Base-by-base conservation (phyloP, 768 basidiomycete genomes). In the Suillus brevipes region DNA sequence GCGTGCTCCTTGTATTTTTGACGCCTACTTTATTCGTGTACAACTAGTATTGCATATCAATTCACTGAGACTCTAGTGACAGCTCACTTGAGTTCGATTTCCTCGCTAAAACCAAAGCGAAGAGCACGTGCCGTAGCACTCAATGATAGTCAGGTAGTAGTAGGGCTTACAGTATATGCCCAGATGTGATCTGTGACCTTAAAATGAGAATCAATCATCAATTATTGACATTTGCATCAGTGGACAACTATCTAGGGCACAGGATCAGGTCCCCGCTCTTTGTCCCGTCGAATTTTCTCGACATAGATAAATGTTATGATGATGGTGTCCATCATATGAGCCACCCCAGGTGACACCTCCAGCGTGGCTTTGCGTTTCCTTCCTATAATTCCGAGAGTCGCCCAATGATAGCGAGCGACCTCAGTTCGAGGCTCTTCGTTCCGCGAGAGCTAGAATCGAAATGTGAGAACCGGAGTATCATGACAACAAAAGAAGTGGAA, bases 351-450 rank as follows among this genome's bases (percentile, higher is more conserved):
- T 31, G 53, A 53, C 25, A 64, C 56, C 34, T 68, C 66, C 36
- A 67, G 45, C 31, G 50, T 67, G 14, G 62, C 43, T 47, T 61
- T 47, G 23, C 63, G 36, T 28, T 57, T 57, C 23, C 14, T 45
- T 16, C 61, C 65, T 37, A 64, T 62, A 28, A 68, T 49, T 18
- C 60, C 60, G 14, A 61, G 14, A 14, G 23, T 25, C 38, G 25
- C 23, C 1, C 62, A 64, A 53, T 69, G 64, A 38, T 68, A 75
- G 43, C 72, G 62, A n/a, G 68, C 69, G 3, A 77, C 56, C 50
- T 69, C 67, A 23, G 61, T 63, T 13, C 58, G 62, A 28, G 63
- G n/a, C 13, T 0, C 38, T 2, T 74, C 69, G 34, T 75, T 53
- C 5, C 58, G 68, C 2, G 71, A 75, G 37, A 58, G 37, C 23